Base-by-base conservation (phyloP, 1,284 basidiomycete genomes). In the Rhodotorula glutinis region DNA sequence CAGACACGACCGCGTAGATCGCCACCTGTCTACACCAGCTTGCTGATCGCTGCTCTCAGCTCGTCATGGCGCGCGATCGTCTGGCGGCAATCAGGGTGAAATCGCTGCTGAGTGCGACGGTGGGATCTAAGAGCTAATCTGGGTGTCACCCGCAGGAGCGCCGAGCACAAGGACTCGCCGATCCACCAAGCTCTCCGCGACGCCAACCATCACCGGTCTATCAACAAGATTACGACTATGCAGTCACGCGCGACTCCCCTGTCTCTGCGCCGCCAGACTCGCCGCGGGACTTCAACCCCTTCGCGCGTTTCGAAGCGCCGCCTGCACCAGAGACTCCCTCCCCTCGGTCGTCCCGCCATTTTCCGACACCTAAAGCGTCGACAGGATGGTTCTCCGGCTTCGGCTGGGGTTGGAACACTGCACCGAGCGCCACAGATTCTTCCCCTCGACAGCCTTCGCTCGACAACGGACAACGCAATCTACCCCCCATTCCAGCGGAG, bases 71-170 rank as follows among this genome's bases (percentile, higher is more conserved):
- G 9, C 55, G 70, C 9, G 70, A 71, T 30, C 63, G 70, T 5
- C 62, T 71, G 4, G 66, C 70, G 17, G 70, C 66, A 10, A 58
- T 71, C 41, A 38, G 70, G 27, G 70, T 71, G 11, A 25, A n/a
- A 16, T 51, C n/a, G 25, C 14, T 29, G 49, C n/a, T n/a, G n/a
- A n/a, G n/a, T n/a, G n/a, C n/a, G n/a, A n/a, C n/a, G n/a, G n/a
- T n/a, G n/a, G n/a, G n/a, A n/a, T n/a, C n/a, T n/a, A n/a, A n/a
- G n/a, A n/a, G n/a, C n/a, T n/a, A n/a, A n/a, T n/a, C n/a, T n/a
- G n/a, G n/a, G n/a, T n/a, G n/a, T n/a, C n/a, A n/a, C n/a, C n/a
- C n/a, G n/a, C 49, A 51, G 49, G 49, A 51, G 25, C 49, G 49
- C n/a, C 49, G 49, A 14, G 49, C 49, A 16, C 49, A 51, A 27